A percentile compares a stretch with the other conserved stretches of the same genome.
Conservation (phyloP, 768 basidiomycete genomes). For the Mrakia blollopis region DNA sequence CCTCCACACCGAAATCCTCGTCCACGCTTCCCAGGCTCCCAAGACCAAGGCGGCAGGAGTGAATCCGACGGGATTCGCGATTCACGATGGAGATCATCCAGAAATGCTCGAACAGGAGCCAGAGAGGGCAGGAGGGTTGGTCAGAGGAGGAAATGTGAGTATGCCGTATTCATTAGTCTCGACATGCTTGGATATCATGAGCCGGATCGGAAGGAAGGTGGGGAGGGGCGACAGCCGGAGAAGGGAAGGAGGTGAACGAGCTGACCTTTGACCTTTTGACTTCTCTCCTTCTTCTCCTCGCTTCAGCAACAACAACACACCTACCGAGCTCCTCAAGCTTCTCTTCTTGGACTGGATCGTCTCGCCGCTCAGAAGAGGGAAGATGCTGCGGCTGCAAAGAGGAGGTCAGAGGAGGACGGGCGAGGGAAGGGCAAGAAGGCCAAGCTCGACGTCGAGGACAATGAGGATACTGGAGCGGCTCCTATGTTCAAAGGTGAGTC, state of each 20-base stretch:
- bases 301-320: conserved; percentile 60
- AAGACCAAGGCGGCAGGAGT: neutral
- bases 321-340: conserved; percentile 69
- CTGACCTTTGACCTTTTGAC: neutral
- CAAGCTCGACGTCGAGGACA: conserved; percentile 54
- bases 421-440: conserved; percentile 55
- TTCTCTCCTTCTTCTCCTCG: neutral
- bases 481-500: conserved; percentile 78
- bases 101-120: conserved; percentile 81
- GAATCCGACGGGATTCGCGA: conserved; percentile 28
- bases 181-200: too few relatives aligned
- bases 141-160: conserved; percentile 61
- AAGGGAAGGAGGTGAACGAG: neutral
- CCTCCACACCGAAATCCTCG: conserved; percentile 70
- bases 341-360: conserved; percentile 78
- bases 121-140: conserved; percentile 68
- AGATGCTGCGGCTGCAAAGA: conserved; percentile 50
- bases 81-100: conserved; percentile 54
- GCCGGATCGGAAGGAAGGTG: neutral
- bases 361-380: conserved; percentile 80
- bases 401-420: conserved; percentile 46
- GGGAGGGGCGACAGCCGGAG: too few relatives aligned
- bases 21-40: conserved; percentile 54
- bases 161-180: conserved; percentile 24
- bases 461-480: conserved; percentile 45